Conservation (phyloP, 371 early-diverging fungal species). For the Zopfochytrium polystomum region DNA sequence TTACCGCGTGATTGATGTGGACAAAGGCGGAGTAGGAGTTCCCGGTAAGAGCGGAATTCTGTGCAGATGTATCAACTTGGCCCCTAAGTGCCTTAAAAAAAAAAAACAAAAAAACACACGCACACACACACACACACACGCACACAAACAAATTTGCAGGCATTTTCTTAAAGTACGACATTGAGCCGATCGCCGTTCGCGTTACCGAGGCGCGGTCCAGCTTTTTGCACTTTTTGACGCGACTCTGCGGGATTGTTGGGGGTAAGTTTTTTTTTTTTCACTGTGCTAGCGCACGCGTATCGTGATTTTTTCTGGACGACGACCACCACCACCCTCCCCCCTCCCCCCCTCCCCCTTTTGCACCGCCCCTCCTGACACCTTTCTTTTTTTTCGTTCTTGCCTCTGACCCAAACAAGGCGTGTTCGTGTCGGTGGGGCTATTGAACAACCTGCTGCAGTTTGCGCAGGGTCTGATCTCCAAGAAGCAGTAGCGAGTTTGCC, state of each 20-base stretch:
- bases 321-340: no score
- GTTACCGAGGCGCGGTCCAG: slow-evolving; percentile 65
- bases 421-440: slow-evolving; percentile 27
- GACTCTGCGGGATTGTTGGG: slow-evolving; percentile 86
- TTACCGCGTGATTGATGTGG: slow-evolving; percentile 32
- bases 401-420: slow-evolving; percentile 7
- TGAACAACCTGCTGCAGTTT: slow-evolving; percentile 22
- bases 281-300: no score
- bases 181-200: slow-evolving; percentile 83
- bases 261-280: slow-evolving; percentile 60
- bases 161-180: slow-evolving; percentile 86
- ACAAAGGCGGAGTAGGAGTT: slow-evolving; percentile 41
- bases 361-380: no score
- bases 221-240: slow-evolving; percentile 70
- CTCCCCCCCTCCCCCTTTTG: no score
- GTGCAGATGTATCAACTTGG: not conserved
- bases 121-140: no score
- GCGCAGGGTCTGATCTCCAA: no score
- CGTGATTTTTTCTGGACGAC: no score
- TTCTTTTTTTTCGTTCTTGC: not conserved
- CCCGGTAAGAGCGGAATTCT: slow-evolving; percentile 22
- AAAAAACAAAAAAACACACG: no score
- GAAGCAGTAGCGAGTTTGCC: no score
- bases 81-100: slow-evolving; percentile 5
- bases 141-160: slow-evolving; percentile 58